phyloP scores from a whole-genome alignment of 2,329 filamentous ascomycete genomes.

The Monascus ruber region DNA sequence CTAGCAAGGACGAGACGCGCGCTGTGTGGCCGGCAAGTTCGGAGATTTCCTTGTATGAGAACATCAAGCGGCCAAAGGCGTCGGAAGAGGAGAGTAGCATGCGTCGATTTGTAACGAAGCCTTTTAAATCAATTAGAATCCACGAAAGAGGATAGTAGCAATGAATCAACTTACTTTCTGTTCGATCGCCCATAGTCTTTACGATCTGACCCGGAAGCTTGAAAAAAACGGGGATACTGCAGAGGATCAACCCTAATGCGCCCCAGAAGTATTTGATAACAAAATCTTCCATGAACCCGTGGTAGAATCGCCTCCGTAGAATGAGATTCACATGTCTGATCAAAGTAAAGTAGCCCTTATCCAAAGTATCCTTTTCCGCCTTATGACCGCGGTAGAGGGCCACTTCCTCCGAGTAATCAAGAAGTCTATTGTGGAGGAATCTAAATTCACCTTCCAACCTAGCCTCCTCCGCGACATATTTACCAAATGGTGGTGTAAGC shows the following conservation, averaged over 20 bases:
- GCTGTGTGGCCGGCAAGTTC: conserved; percentile 93
- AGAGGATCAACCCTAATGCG: conserved; percentile 78
- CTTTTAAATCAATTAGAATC: conserved; percentile 23
- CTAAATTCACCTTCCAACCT: conserved; percentile 90
- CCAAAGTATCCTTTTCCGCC: conserved; percentile 88
- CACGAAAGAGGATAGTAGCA: too few species aligned
- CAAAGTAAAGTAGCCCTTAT: conserved; percentile 97
- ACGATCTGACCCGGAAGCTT: conserved; percentile 63
- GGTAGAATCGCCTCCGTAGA: conserved; percentile 77
- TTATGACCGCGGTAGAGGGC: conserved; percentile 86
- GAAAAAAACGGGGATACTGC: conserved; percentile 92
- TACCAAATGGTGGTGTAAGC: conserved; percentile 89
- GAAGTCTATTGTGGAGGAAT: conserved; percentile 86
- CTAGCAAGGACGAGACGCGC: conserved; percentile 74
- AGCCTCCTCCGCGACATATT: conserved; percentile 94
- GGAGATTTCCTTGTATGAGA: conserved; percentile 94
- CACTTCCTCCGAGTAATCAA: conserved; percentile 92
- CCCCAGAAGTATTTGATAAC: conserved; percentile 99
- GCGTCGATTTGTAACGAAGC: conserved; percentile 85
- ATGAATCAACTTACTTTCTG: conserved; percentile 39
- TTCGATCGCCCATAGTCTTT: conserved; percentile 41
- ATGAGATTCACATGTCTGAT: conserved; percentile 99
- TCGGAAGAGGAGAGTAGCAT: conserved; percentile 90
- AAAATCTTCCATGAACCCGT: conserved; percentile 99
- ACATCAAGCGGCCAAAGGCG: conserved; percentile 92